Conservation (phyloP, 2,329 filamentous ascomycete genomes). For the Parafenestella ontariensis region DNA sequence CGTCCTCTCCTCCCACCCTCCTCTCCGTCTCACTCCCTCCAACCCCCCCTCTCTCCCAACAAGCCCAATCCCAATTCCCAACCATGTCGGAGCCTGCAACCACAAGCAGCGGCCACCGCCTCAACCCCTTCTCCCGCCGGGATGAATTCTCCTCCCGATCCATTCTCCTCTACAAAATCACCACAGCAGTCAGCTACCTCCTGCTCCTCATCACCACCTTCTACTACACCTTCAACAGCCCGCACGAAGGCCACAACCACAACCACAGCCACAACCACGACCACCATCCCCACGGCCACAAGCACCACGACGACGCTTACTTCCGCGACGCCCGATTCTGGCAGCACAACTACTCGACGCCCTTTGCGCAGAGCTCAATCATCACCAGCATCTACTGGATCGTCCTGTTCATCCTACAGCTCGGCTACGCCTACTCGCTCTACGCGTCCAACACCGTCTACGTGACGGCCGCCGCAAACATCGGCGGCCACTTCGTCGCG, state of each 20-base stretch:
- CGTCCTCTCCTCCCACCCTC: neutral
- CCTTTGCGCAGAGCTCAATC: slow-evolving; percentile 75
- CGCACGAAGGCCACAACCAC: slow-evolving; percentile 64
- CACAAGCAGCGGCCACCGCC: slow-evolving; percentile 49
- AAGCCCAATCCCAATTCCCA: neutral
- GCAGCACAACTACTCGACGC: slow-evolving; percentile 75
- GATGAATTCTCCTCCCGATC: slow-evolving; percentile 68
- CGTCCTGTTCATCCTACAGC: slow-evolving; percentile 75
- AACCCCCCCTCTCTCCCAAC: neutral
- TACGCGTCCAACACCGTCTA: slow-evolving; percentile 71
- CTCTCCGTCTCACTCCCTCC: neutral
- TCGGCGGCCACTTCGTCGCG: slow-evolving; percentile 83
- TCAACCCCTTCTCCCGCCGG: slow-evolving; percentile 78
- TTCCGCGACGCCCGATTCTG: slow-evolving; percentile 71
- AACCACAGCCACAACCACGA: no score
- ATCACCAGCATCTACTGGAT: slow-evolving; percentile 78
- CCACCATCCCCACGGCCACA: no score
- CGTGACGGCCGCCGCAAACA: slow-evolving; percentile 74
- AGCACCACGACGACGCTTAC: no score
- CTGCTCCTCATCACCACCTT: slow-evolving; percentile 74
- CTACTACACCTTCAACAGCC: slow-evolving; percentile 74
- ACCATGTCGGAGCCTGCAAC: slow-evolving; percentile 17
- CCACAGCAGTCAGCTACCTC: slow-evolving; percentile 77
- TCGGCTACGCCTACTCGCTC: slow-evolving; percentile 77
- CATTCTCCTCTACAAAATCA: slow-evolving; percentile 76